phyloP scores from a whole-genome alignment of 129 eudicot species.

The Sambucus nigra region DNA sequence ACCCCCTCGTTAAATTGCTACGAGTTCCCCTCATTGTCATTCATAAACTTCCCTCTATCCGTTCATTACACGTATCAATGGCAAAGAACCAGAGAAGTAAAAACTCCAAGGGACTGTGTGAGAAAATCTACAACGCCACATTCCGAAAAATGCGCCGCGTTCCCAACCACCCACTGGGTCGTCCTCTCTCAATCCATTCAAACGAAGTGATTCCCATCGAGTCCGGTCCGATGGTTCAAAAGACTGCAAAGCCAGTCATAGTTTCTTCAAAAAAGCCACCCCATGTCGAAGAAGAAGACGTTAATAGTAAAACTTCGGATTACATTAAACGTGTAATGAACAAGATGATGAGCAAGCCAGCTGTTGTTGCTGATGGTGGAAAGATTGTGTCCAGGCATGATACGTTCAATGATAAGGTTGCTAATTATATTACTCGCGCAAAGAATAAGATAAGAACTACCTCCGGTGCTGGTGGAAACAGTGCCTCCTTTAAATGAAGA shows the following conservation, averaged over 20 bases:
- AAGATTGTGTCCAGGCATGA: conserved; percentile 23
- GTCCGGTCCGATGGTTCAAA: conserved; percentile 11
- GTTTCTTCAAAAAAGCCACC: background rate
- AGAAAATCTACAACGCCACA: conserved; percentile 24
- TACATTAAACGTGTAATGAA: conserved; percentile 37
- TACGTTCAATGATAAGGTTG: conserved; percentile 57
- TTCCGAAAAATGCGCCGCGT: background rate
- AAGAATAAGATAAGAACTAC: conserved; percentile 38
- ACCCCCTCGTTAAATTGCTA: conserved; percentile 16
- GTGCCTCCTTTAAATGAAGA: background rate
- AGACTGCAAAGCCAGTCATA: background rate
- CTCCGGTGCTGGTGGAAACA: conserved; percentile 10
- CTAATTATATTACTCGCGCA: conserved; percentile 37
- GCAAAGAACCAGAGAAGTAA: conserved; percentile 23
- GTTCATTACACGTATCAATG: conserved; percentile 18
- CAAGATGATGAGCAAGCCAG: conserved; percentile 32
- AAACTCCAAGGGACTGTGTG: conserved; percentile 17
- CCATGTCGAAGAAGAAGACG: background rate
- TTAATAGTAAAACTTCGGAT: conserved; percentile 24
- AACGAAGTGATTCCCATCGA: conserved; percentile 21
- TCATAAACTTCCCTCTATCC: background rate
- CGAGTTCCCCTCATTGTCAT: background rate
- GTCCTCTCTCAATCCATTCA: background rate
- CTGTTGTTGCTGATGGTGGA: conserved; percentile 21
- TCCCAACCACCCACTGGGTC: background rate